Conservation (phyloP, 805 yeast genomes). For the Naumovozyma baii region DNA sequence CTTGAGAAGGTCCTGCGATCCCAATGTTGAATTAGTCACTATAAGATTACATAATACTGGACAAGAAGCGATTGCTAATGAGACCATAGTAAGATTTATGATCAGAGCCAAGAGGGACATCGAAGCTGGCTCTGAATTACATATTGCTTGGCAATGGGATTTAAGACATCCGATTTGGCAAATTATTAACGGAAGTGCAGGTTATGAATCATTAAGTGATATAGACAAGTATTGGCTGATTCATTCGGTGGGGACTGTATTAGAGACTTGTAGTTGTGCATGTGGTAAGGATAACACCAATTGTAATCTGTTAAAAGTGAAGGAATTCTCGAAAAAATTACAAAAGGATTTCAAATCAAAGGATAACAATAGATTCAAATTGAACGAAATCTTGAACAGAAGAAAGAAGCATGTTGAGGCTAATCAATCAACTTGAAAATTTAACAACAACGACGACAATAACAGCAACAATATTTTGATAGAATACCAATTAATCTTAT, state of each 20-base stretch:
- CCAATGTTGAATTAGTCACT: slow-evolving; percentile 60
- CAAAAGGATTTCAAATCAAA: slow-evolving; percentile 3
- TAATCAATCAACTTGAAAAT: slow-evolving; percentile 2
- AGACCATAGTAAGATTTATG: slow-evolving; percentile 38
- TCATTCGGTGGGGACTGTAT: slow-evolving; percentile 51
- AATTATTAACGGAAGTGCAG: slow-evolving; percentile 36
- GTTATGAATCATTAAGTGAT: slow-evolving; percentile 46
- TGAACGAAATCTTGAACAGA: not conserved
- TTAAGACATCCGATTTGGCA: slow-evolving; percentile 58
- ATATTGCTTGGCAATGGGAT: slow-evolving; percentile 89
- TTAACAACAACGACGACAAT: not conserved
- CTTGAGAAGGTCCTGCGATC: slow-evolving; percentile 63
- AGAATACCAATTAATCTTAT: too few species aligned
- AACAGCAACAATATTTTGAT: not conserved
- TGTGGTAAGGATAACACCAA: slow-evolving; percentile 36
- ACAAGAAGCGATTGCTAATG: slow-evolving; percentile 19
- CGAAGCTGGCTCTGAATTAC: slow-evolving; percentile 57
- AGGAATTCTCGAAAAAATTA: slow-evolving; percentile 50
- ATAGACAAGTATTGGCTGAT: slow-evolving; percentile 47
- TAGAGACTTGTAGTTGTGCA: slow-evolving; percentile 54
- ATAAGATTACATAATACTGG: slow-evolving; percentile 17
- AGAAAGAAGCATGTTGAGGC: not conserved
- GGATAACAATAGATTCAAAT: slow-evolving; percentile 1
- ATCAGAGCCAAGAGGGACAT: slow-evolving; percentile 50
- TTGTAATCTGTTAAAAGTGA: slow-evolving; percentile 54